These are phyloP conservation scores for Didymella segeticola DNA, from an alignment of 2,329 filamentous ascomycete genomes.

Conservation along the genomic window DNA sequence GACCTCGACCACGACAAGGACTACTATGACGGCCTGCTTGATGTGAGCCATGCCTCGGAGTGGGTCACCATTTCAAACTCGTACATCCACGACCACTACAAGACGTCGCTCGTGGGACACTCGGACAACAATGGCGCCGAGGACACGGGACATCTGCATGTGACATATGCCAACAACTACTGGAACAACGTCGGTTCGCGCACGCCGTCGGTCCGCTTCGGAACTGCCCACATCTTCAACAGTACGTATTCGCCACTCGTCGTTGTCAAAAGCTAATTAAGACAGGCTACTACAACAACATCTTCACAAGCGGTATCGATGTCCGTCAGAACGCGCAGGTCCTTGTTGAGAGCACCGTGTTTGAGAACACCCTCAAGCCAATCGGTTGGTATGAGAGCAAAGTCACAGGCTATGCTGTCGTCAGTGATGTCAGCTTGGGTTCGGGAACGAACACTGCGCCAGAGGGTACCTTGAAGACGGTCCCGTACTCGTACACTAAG, in stretches of 20 bases:
- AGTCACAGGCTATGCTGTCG: conserved; percentile 1
- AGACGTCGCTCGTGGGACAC: conserved; percentile 65
- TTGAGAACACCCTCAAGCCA: conserved; percentile 20
- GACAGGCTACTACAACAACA: conserved; percentile 46
- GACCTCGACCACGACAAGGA: conserved; percentile 68
- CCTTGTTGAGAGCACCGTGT: conserved; percentile 53
- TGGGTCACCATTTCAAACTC: conserved; percentile 64
- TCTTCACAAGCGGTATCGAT: conserved; percentile 50
- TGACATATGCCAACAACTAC: conserved; percentile 73
- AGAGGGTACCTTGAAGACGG: neutral
- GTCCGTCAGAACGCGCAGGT: conserved; percentile 51
- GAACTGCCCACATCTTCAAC: conserved; percentile 68
- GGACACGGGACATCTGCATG: conserved; percentile 66
- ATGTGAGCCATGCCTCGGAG: conserved; percentile 69
- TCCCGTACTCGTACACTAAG: conserved; percentile 11
- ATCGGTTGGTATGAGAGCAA: conserved; percentile 3
- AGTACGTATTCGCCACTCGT: conserved; percentile 18
- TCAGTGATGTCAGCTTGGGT: conserved; percentile 1
- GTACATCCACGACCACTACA: conserved; percentile 66
- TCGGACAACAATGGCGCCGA: conserved; percentile 64
- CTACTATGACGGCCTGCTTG: conserved; percentile 72
- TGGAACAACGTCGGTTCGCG: conserved; percentile 70
- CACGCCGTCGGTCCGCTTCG: conserved; percentile 68
- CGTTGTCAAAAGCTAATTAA: neutral
- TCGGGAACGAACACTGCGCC: conserved; percentile 7